Base-by-base conservation (phyloP, 192 early-diverging fungal genomes). In the Endogone sp. region DNA sequence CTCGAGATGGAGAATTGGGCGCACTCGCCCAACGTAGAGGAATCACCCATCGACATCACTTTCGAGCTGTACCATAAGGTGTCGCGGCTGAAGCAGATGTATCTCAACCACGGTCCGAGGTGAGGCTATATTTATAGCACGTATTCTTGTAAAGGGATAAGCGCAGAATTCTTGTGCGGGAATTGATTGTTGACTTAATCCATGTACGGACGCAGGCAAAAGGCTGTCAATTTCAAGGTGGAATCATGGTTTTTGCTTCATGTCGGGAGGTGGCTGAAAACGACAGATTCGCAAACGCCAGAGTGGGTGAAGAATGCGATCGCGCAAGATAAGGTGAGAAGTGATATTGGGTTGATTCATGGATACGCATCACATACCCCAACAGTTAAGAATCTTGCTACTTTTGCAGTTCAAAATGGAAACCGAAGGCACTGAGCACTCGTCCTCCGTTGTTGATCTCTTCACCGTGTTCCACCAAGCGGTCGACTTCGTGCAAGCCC, bases 401-500 rank as follows among this genome's bases (percentile, higher is more conserved):
- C n/a, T n/a, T n/a, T 30, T 44, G 21, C 59, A 88, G 82, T 89
- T 90, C 58, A 73, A 80, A 74, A 75, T 82, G 64, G 73, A 82
- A 27, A 82, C 82, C 72, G 64, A 80, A 30, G 73, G 71, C 66
- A 73, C 82, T 57, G 62, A 84, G 25, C 82, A 90, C 73, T 94
- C 93, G 2, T 86, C 90, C 3, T 94, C 92, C 2, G 86, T 93
- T 29, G 79, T 89, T 22, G 92, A 95, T 71, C 66, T 95, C 4
- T 95, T 94, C 74, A 85, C 86, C n/a, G 86, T 85, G 59, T 93
- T 93, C 74, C 83, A 92, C 64, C 82, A 85, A 63, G 87, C 89
- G 3, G 67, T 93, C 59, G 82, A 85, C 21, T 94, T 90, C 68
- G 70, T 94, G 11, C 84, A 86, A 55, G 81, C 85, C 60, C 66